Base-by-base conservation (phyloP, 176 grass and related monocot species). In the Eragrostis nindensis region DNA sequence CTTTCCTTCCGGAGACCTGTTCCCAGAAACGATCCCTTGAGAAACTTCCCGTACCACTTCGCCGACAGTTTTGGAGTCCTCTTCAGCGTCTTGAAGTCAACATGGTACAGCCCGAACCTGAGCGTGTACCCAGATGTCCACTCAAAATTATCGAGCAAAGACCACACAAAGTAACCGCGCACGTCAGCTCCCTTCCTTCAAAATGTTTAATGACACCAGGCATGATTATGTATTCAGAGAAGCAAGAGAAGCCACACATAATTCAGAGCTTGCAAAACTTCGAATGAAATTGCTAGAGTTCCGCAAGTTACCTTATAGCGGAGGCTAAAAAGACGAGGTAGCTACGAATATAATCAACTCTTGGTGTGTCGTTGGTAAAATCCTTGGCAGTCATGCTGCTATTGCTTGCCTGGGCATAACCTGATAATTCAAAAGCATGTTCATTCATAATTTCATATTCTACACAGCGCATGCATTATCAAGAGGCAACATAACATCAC, bases 161-260 rank as follows among this genome's bases (percentile, higher is more conserved):
- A 80, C 93, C 93, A 95, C 42, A 90, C 38, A 54, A 95, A 95
- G 74, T 95, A 95, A 1, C 90, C 93, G n/a, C 82, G 82, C 12
- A 95, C 82, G 32, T 92, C 85, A 57, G 82, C 93, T 83, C 93
- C 87, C 77, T 90, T 85, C 66, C 93, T 95, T 40, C 15, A 86
- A 42, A 52, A 38, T 9, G 19, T 75, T 62, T 11, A 0, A 65
- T 40, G 66, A 70, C 16, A 52, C 5, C 32, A 18, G 19, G 17
- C 44, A 21, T 52, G 19, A 42, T 50, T 24, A n/a, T n/a, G n/a
- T 36, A 36, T 36, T 36, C 32, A 4, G 32, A 36, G 32, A n/a
- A n/a, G 32, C 32, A 4, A 59, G 16, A 60, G 3, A 53, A 36
- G 59, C 32, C 4, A 36, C 32, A 36, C 32, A 36, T 36, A 36